A percentile compares a stretch with the other conserved stretches of the same genome.
Conservation (phyloP, 345 rosid genomes). For the Crucihimalaya himalaica region DNA sequence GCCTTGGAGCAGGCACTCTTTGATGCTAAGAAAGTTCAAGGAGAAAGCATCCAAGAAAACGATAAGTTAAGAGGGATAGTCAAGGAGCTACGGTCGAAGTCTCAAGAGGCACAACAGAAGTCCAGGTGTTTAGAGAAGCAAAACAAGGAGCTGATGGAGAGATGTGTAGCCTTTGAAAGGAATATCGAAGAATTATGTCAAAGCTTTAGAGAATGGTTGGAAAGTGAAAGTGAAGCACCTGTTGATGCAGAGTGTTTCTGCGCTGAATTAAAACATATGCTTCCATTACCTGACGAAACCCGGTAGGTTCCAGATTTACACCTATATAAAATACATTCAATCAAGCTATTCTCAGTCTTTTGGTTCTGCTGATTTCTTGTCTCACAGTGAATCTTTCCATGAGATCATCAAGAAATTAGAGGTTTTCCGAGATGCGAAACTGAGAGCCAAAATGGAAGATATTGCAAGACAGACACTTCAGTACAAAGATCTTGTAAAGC, state of each 20-base stretch:
- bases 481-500: conserved; percentile 56
- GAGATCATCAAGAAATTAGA: conserved; percentile 46
- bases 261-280: background rate
- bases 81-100: conserved; percentile 46
- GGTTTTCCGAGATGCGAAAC: conserved; percentile 37
- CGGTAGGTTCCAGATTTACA: conserved; percentile 3
- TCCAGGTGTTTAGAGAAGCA: conserved; percentile 46
- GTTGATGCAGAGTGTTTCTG: conserved; percentile 19
- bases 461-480: conserved; percentile 53
- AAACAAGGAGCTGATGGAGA: conserved; percentile 51
- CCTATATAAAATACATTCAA: background rate
- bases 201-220: conserved; percentile 45
- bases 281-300: background rate
- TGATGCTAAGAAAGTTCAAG: conserved; percentile 55
- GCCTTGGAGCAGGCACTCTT: conserved; percentile 54
- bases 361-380: background rate
- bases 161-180: conserved; percentile 44
- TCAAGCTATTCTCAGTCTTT: background rate
- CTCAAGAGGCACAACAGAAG: conserved; percentile 43
- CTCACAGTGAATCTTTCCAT: conserved; percentile 45
- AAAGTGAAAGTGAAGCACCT: conserved; percentile 35
- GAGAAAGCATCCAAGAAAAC: conserved; percentile 37
- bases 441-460: conserved; percentile 45
- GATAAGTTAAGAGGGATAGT: conserved; percentile 41
- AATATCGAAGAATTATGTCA: conserved; percentile 40